phyloP scores from a whole-genome alignment of 257 asterid genomes.

The Solanum microdontum region DNA sequence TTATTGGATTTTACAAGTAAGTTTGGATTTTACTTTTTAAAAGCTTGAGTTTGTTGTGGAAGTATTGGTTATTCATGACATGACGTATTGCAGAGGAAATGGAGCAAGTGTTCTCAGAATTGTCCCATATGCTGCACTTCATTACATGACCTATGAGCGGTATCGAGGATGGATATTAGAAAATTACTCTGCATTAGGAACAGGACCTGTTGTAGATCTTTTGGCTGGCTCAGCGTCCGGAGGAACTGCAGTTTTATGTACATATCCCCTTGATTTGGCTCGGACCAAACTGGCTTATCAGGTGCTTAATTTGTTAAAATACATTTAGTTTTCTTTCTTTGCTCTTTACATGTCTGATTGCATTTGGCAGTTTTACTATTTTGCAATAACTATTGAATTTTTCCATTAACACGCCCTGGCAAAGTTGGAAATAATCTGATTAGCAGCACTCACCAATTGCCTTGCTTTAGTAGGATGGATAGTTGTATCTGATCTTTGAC shows the following conservation, averaged over 20 bases:
- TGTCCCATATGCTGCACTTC: conserved; percentile 92
- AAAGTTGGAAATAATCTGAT: not conserved
- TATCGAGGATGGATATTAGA: conserved; percentile 69
- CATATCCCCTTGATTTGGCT: conserved; percentile 94
- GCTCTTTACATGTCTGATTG: not conserved
- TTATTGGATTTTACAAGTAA: conserved; percentile 81
- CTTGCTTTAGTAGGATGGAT: not conserved
- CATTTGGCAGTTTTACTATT: not conserved
- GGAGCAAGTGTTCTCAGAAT: conserved; percentile 97
- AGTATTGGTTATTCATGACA: not conserved
- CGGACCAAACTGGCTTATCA: conserved; percentile 98
- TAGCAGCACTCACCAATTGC: not conserved
- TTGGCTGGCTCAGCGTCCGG: conserved; percentile 98
- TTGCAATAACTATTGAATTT: not conserved
- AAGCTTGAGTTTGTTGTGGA: not conserved
- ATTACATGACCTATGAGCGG: conserved; percentile 91
- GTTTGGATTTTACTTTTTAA: conserved; percentile 1
- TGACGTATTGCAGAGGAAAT: conserved; percentile 59
- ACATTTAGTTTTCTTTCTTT: not conserved
- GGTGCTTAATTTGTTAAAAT: conserved; percentile 26
- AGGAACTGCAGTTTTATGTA: conserved; percentile 96
- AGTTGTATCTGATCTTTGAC: not conserved
- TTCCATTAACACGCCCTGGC: not conserved
- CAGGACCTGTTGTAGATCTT: conserved; percentile 88
- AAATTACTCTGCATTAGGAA: conserved; percentile 61